These are phyloP conservation scores for Aureoboletus auriporus DNA, from an alignment of 768 basidiomycete genomes.

Conservation along the genomic window DNA sequence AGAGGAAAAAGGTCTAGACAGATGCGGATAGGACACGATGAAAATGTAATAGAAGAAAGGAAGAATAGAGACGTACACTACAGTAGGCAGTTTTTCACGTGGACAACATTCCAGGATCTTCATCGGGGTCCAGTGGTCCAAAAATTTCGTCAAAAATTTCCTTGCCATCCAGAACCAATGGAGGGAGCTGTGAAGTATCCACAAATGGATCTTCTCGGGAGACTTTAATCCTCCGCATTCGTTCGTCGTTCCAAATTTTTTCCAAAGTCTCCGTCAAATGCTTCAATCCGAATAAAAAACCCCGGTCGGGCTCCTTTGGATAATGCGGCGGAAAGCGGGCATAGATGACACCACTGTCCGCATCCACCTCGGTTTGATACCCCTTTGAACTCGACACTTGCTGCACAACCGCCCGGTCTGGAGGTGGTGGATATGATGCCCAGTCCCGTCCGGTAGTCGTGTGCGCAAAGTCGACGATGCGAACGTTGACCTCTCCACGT, in stretches of 20 bases:
- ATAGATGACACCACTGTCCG: conserved; percentile 76
- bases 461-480: conserved; percentile 97
- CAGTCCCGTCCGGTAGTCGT: conserved; percentile 96
- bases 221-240: conserved; percentile 60
- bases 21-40: neutral
- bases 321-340: conserved; percentile 95
- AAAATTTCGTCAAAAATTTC: conserved; percentile 80
- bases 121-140: conserved; percentile 40
- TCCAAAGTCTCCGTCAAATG: conserved; percentile 74
- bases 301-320: conserved; percentile 84
- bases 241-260: conserved; percentile 85
- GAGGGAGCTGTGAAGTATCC: conserved; percentile 50
- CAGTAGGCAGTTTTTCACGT: conserved; percentile 37
- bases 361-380: conserved; percentile 80
- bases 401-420: conserved; percentile 35
- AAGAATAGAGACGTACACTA: neutral
- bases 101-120: conserved; percentile 75
- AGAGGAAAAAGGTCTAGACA: conserved; percentile 12
- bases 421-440: conserved; percentile 55
- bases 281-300: conserved; percentile 89
- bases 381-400: conserved; percentile 63
- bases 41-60: neutral
- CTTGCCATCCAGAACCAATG: conserved; percentile 67
- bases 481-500: conserved; percentile 90
- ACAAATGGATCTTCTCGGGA: conserved; percentile 53